Base-by-base conservation (phyloP, 1,139 yeast species). In the Scheffersomyces illinoinensis region DNA sequence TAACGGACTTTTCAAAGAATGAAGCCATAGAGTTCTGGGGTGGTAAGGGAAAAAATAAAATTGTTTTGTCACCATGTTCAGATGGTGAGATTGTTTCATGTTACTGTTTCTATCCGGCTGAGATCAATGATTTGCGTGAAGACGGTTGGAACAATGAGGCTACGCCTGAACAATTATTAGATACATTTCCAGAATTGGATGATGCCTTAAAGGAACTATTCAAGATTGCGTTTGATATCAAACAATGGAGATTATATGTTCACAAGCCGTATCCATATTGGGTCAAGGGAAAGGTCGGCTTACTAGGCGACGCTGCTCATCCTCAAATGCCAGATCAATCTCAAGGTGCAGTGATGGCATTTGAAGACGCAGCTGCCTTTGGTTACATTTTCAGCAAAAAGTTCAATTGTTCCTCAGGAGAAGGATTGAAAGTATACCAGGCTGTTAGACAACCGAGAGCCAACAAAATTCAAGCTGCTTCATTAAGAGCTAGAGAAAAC, bases 261-360 rank as follows among this genome's bases (percentile, higher is more conserved):
- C 73, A 71, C 54, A 66, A 70, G 56, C 73, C 73, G 8, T 66
- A 67, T 53, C 69, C 71, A 4, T 66, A 67, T 55, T 71, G 71
- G 62, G 58, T 63, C 24, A 69, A 64, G 56, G 63, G 66, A 7
- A 64, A 59, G 33, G 70, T 67, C 23, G 67, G 59, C 3, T 54
- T 67, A 47, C 52, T 67, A 50, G 71, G 71, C 17, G 71, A 68
- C 56, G 68, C 70, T 2, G 74, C 76, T 23, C 82, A 77, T 62
- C 75, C 81, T 4, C 77, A 77, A 61, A 66, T 77, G 62, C 81
- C 82, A 5, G 78, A 77, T 62, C 68, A 77, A 55, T 77, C 79
- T 7, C 76, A 75, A 57, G 82, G 82, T 23, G 81, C 81, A 17
- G 77, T 77, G 3, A 76, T 75, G 62, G 81, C 81, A 1, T 68